Percentiles rank a stretch among this genome's conserved stretches.
These are phyloP conservation scores for Panaeolus cyanescens DNA, from an alignment of 768 basidiomycete genomes.

Conservation along the genomic window DNA sequence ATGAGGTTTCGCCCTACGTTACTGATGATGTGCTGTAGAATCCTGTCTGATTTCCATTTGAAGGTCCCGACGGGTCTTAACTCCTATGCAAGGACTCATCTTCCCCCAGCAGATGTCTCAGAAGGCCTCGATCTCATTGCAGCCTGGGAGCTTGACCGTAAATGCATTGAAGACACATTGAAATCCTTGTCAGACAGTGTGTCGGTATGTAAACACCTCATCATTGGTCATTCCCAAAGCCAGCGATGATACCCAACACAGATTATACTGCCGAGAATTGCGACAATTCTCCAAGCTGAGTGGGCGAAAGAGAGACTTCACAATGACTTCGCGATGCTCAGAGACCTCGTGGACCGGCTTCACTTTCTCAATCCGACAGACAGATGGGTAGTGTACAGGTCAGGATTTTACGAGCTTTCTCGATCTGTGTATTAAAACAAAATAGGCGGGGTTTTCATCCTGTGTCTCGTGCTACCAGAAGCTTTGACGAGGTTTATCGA, in stretches of 20 bases:
- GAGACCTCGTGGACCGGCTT: not conserved
- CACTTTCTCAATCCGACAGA: not conserved
- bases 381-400: not conserved
- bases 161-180: conserved; percentile 11
- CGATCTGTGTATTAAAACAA: not conserved
- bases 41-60: conserved; percentile 10
- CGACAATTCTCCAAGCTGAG: not conserved
- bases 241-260: not conserved
- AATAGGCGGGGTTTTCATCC: not conserved
- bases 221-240: not conserved
- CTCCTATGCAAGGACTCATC: conserved; percentile 4
- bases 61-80: not conserved
- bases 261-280: not conserved
- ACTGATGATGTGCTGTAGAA: not conserved
- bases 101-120: conserved; percentile 11
- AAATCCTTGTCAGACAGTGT: conserved; percentile 7
- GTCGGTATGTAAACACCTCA: conserved; percentile 6
- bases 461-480: not conserved
- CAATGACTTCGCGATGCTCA: not conserved
- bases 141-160: conserved; percentile 14
- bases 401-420: not conserved
- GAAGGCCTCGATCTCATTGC: conserved; percentile 14
- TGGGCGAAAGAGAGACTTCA: not conserved
- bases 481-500: not conserved
- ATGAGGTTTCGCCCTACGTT: not conserved